Percentiles rank a stretch among this genome's conserved stretches.
Evolutionary conservation across 257 asterid species (phyloP).

Genomic region (Solanum pinnatisectum): DNA sequence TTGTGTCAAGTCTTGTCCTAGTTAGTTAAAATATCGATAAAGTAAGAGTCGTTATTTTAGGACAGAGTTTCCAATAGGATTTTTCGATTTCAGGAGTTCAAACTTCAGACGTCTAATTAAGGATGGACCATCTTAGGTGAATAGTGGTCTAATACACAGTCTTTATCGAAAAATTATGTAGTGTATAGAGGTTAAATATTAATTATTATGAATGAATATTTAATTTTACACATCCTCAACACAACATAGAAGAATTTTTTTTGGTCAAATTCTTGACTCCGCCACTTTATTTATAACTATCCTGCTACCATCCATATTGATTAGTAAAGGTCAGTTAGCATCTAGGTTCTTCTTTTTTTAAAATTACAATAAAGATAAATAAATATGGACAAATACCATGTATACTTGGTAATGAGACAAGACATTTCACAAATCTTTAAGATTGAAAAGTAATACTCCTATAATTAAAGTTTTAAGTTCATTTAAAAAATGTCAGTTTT

Average conservation of each 20-base stretch:
- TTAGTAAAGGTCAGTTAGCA: neutral
- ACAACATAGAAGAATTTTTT: no score
- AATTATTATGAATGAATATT: no score
- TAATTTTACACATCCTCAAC: no score
- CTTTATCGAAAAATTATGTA: no score
- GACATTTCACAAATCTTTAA: neutral
- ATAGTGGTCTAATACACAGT: rapidly evolving
- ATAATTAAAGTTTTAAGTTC: neutral
- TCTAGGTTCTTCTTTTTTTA: neutral
- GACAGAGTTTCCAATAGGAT: neutral
- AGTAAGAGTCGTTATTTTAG: neutral
- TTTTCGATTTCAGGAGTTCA: no score
- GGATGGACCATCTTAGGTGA: no score
- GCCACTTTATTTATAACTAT: no score
- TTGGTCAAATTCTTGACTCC: neutral
- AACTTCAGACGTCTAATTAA: no score
- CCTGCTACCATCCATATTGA: neutral
- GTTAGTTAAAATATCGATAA: neutral
- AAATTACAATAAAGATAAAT: neutral
- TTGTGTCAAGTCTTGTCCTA: neutral
- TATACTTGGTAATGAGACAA: neutral
- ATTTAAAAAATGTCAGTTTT: neutral
- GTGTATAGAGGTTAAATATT: no score
- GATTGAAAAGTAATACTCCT: neutral
- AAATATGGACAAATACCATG: neutral